A percentile compares a stretch with the other conserved stretches of the same genome.
Evolutionary conservation across 805 yeast genomes (phyloP).

Genomic region (Teunomyces lycoperdinae): DNA sequence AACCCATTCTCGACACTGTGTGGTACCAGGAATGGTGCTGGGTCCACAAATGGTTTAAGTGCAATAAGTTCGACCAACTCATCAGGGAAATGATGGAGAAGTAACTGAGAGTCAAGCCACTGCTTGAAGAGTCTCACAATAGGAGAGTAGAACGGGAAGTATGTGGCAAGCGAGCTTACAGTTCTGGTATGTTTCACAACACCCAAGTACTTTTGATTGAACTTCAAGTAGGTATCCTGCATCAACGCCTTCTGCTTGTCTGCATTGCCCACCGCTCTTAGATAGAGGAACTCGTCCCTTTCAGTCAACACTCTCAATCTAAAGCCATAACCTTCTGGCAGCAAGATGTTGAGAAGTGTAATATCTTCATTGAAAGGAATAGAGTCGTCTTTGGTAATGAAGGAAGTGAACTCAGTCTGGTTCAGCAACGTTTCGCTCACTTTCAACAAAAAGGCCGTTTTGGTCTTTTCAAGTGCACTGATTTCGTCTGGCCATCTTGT

Average conservation of each 20-base stretch:
- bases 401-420: constrained; percentile 54
- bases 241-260: constrained; percentile 58
- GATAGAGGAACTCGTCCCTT: constrained; percentile 72
- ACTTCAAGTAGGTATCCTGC: constrained; percentile 61
- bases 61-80: constrained; percentile 82
- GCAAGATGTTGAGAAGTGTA: constrained; percentile 58
- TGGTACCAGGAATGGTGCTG: constrained; percentile 82
- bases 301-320: constrained; percentile 74
- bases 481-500: constrained; percentile 96
- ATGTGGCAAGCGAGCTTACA: constrained; percentile 64
- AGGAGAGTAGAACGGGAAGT: constrained; percentile 71
- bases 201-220: constrained; percentile 63
- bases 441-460: constrained; percentile 82
- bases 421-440: constrained; percentile 45
- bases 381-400: constrained; percentile 61
- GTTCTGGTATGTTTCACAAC: constrained; percentile 80
- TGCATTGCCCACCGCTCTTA: constrained; percentile 67
- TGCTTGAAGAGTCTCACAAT: constrained; percentile 81
- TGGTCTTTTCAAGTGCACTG: constrained; percentile 79
- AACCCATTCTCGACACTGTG: constrained; percentile 79
- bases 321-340: constrained; percentile 92
- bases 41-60: constrained; percentile 79
- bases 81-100: constrained; percentile 69
- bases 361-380: constrained; percentile 65
- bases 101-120: constrained; percentile 84